A percentile compares a stretch with the other conserved stretches of the same genome.
These are phyloP conservation scores for Nicotiana undulata DNA, from an alignment of 257 asterid species.

Conservation along the genomic window DNA sequence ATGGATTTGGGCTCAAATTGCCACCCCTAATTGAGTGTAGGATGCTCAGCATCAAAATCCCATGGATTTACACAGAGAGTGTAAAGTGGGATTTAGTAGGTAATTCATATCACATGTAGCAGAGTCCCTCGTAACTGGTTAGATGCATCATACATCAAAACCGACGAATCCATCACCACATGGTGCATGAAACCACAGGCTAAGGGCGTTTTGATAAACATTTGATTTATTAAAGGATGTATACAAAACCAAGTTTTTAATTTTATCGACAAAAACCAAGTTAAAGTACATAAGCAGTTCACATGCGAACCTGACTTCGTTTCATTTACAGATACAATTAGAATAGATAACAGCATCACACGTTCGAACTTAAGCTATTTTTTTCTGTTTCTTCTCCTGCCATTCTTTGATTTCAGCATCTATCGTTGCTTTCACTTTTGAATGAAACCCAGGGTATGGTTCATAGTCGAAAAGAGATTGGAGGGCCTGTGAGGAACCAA, in stretches of 20 bases:
- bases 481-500: constrained; percentile 40
- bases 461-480: constrained; percentile 65
- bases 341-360: background rate
- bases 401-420: constrained; percentile 65
- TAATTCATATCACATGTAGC: background rate
- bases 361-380: constrained; percentile 26
- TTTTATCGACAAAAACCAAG: background rate
- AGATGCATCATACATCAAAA: background rate
- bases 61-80: background rate
- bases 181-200: background rate
- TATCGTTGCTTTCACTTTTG: constrained; percentile 47
- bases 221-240: background rate
- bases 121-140: background rate
- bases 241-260: background rate
- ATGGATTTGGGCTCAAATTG: too few relatives aligned
- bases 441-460: constrained; percentile 83
- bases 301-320: background rate
- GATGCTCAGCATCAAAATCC: background rate
- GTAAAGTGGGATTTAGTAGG: background rate
- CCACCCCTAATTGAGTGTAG: background rate
- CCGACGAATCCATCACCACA: background rate
- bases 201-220: background rate
- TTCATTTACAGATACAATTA: background rate
- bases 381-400: constrained; percentile 64
- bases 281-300: background rate